Percentiles rank a stretch among this genome's conserved stretches.
phyloP scores from a whole-genome alignment of 2,329 filamentous ascomycete genomes.

The Phaeoacremonium minimum region DNA sequence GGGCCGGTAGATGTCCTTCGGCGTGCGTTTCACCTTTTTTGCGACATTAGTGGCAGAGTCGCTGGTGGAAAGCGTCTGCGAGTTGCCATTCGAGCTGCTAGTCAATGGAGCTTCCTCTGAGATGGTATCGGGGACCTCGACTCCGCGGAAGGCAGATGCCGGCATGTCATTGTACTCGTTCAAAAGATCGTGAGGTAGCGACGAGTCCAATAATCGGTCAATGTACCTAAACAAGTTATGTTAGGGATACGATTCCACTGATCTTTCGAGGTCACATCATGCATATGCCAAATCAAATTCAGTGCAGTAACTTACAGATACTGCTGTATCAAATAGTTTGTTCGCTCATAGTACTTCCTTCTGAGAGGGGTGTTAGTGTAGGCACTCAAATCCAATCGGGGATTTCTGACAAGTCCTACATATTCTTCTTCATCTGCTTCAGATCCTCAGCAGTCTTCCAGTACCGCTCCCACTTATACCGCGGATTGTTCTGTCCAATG shows the following conservation, averaged over 20 bases:
- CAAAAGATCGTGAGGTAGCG: conserved; percentile 84
- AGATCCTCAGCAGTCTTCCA: conserved; percentile 79
- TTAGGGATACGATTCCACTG: no score
- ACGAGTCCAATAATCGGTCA: conserved; percentile 84
- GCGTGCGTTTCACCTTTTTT: conserved; percentile 69
- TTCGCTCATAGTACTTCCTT: conserved; percentile 82
- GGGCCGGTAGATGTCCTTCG: conserved; percentile 78
- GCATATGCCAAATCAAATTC: no score
- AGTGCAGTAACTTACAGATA: no score
- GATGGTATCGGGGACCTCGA: conserved; percentile 70
- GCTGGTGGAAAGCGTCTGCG: conserved; percentile 14
- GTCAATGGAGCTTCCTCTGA: conserved; percentile 53
- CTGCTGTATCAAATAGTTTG: conserved; percentile 83
- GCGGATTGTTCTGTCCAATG: conserved; percentile 82
- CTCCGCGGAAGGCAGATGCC: conserved; percentile 45
- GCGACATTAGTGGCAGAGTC: conserved; percentile 7
- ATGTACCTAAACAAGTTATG: no score
- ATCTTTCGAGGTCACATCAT: no score
- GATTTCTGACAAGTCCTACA: conserved; percentile 45
- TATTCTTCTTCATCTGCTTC: conserved; percentile 63
- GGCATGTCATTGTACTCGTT: conserved; percentile 77
- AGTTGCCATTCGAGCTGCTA: conserved; percentile 20
- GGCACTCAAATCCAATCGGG: not conserved
- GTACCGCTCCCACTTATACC: conserved; percentile 83
- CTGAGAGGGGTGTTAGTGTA: no score